Percentiles rank a stretch among this genome's conserved stretches.
These are phyloP conservation scores for Dioszegia aurantiaca DNA, from an alignment of 768 basidiomycete species.

Conservation along the genomic window DNA sequence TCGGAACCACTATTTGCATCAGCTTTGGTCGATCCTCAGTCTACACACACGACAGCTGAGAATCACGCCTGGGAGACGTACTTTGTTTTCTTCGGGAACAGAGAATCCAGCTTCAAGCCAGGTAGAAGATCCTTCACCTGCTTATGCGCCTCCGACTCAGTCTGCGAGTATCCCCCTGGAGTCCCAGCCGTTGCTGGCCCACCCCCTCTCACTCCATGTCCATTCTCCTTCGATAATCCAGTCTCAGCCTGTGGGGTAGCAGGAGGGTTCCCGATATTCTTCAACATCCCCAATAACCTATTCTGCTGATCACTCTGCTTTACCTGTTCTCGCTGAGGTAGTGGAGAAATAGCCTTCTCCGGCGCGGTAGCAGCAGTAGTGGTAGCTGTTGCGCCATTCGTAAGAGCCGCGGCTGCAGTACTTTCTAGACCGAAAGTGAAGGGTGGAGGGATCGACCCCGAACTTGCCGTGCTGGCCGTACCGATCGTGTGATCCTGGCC, in stretches of 20 bases:
- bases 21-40: neutral
- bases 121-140: constrained; percentile 2
- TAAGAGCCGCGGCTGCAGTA: neutral
- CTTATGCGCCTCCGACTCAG: neutral
- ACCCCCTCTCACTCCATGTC: neutral
- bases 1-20: neutral
- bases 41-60: too few relatives aligned
- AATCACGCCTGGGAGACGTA: too few relatives aligned
- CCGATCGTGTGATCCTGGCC: neutral
- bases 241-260: neutral
- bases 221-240: neutral
- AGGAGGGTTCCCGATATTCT: neutral
- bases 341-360: neutral
- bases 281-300: constrained; percentile 36
- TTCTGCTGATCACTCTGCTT: constrained; percentile 9
- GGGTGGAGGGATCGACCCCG: too few relatives aligned
- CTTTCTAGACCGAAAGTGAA: neutral
- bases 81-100: neutral
- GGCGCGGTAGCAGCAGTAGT: neutral
- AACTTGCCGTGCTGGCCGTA: too few relatives aligned
- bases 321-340: neutral
- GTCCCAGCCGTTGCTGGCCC: too few relatives aligned
- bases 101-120: neutral
- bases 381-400: too few relatives aligned
- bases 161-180: neutral